Evolutionary conservation across 805 yeast genomes (phyloP).

Genomic region (Candida nemodendra): DNA sequence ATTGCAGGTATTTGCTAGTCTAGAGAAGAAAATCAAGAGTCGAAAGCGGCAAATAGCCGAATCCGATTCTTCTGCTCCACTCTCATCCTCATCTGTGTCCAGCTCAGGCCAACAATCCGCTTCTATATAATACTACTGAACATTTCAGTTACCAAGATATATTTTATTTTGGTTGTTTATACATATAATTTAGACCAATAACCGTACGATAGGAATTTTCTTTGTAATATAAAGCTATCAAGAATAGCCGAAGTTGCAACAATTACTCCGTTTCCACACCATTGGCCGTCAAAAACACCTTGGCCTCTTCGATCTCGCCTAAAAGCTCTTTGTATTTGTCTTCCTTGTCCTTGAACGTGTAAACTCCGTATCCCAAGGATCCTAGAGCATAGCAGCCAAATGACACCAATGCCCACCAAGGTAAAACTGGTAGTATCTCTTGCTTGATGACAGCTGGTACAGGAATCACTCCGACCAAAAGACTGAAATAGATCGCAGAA

Average conservation of each 20-base stretch:
- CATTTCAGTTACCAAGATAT: constrained; percentile 1
- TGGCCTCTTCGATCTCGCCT: constrained; percentile 61
- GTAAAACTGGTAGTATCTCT: constrained; percentile 62
- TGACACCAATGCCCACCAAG: constrained; percentile 67
- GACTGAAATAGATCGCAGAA: constrained; percentile 53
- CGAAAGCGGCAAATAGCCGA: constrained; percentile 19
- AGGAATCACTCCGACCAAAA: constrained; percentile 54
- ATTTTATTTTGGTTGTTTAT: background rate
- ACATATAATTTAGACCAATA: too few species aligned
- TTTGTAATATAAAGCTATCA: too few species aligned
- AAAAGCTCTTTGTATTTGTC: constrained; percentile 63
- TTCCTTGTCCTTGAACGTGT: constrained; percentile 68
- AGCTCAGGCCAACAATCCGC: too few species aligned
- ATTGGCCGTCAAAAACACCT: constrained; percentile 50
- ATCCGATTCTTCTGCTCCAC: background rate
- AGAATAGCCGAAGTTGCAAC: too few species aligned
- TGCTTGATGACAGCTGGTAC: constrained; percentile 44
- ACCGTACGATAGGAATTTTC: too few species aligned
- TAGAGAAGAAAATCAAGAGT: constrained; percentile 64
- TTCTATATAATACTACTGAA: too few species aligned
- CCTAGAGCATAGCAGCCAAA: constrained; percentile 70
- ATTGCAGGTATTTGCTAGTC: constrained; percentile 78
- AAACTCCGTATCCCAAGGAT: constrained; percentile 66
- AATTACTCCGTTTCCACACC: constrained; percentile 55
- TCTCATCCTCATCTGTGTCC: background rate